Base-by-base conservation (phyloP, 768 basidiomycete genomes). In the Mycena crocata region DNA sequence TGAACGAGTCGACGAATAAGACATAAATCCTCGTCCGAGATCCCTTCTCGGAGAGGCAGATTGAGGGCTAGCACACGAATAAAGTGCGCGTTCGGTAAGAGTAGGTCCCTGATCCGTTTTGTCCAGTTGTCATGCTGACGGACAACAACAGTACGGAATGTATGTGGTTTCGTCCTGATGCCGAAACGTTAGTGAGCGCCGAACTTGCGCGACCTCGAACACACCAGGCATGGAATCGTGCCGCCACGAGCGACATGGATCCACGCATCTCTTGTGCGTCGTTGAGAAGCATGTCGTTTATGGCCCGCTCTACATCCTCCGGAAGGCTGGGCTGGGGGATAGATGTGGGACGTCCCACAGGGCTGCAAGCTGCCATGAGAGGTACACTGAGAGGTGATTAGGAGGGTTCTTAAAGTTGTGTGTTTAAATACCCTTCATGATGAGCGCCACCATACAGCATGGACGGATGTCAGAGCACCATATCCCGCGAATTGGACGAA, bases 291-390 rank as follows among this genome's bases (percentile, higher is more conserved):
- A 21, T 32, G 2, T 58, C 42, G 19, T 32, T 31, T 31, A 58
- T 58, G 44, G 32, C 30, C 21, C 44, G 57, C 48, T 58, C 57
- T 32, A 58, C 28, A 35, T 58, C 57, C 37, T 58, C 57, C 8
- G 57, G 57, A 46, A 58, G 44, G 13, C 23, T 42, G 24, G 55
- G 62, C n/a, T n/a, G n/a, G n/a, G n/a, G n/a, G n/a, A n/a, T n/a
- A n/a, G n/a, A n/a, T n/a, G n/a, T n/a, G n/a, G n/a, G n/a, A n/a
- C n/a, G n/a, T n/a, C n/a, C n/a, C n/a, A n/a, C n/a, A n/a, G n/a
- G n/a, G n/a, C n/a, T n/a, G n/a, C n/a, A n/a, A n/a, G n/a, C n/a
- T n/a, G n/a, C n/a, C n/a, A n/a, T n/a, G n/a, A n/a, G n/a, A n/a
- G n/a, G n/a, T n/a, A n/a, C n/a, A n/a, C n/a, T n/a, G n/a, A n/a